Percentiles rank a stretch among this genome's conserved stretches.
Conservation (phyloP, 2,329 filamentous ascomycete genomes). For the Rhinocladiella similis region DNA sequence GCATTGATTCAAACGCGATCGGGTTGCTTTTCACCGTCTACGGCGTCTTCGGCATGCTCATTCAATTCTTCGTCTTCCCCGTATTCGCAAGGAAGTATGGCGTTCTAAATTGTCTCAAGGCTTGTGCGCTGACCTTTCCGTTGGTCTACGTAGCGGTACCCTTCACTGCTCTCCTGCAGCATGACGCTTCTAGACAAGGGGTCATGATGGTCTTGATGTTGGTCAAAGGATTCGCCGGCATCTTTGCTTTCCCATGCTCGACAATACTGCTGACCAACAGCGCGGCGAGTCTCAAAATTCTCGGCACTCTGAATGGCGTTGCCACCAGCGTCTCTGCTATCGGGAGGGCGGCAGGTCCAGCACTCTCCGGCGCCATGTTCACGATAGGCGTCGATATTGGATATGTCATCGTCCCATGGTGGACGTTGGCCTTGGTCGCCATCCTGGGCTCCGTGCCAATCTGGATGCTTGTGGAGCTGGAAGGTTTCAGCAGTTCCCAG, state of each 20-base stretch:
- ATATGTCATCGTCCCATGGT: slow-evolving; percentile 79
- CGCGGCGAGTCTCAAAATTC: slow-evolving; percentile 69
- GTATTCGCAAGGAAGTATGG: slow-evolving; percentile 71
- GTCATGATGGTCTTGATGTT: slow-evolving; percentile 68
- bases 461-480: slow-evolving; percentile 72
- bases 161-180: slow-evolving; percentile 67
- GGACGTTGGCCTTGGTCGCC: slow-evolving; percentile 67
- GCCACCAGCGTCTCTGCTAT: slow-evolving; percentile 80
- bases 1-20: slow-evolving; percentile 70
- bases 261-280: slow-evolving; percentile 92
- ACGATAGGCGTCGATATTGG: slow-evolving; percentile 72
- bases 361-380: slow-evolving; percentile 70
- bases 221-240: slow-evolving; percentile 71
- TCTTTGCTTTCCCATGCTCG: slow-evolving; percentile 84
- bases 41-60: slow-evolving; percentile 73
- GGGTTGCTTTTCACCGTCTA: slow-evolving; percentile 84
- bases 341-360: slow-evolving; percentile 77
- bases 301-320: slow-evolving; percentile 89
- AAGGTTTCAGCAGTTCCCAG: slow-evolving; percentile 57
- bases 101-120: slow-evolving; percentile 69
- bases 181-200: slow-evolving; percentile 53
- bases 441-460: slow-evolving; percentile 68
- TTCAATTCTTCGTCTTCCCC: slow-evolving; percentile 87
- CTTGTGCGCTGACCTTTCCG: slow-evolving; percentile 68
- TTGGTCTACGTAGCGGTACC: slow-evolving; percentile 79